Base-by-base conservation (phyloP, 352 stramenopile genomes). In the Globisporangium barbulae region DNA sequence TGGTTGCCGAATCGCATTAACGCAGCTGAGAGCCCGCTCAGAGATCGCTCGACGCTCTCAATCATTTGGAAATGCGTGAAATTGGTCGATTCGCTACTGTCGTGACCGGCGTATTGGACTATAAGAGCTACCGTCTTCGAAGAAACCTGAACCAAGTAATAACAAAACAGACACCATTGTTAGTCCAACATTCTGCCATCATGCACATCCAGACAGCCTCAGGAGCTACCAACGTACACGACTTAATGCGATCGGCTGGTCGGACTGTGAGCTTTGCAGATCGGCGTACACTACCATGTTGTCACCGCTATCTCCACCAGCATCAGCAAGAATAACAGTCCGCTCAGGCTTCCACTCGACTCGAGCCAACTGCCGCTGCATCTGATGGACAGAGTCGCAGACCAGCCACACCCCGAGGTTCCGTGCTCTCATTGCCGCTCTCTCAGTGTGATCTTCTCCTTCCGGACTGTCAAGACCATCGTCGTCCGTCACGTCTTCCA, bases 1-100 rank as follows among this genome's bases (percentile, higher is more conserved):
- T 22, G 12, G 0, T 15, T 45, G 19, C 19, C 28, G 47, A 10
- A 19, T 21, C 7, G 12, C 10, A 53, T 12, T 13, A 67, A 8
- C 6, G 50, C 44, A 4, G n/a, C 30, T 22, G 53, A 41, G 22
- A 59, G 15, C 17, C 2, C 41, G 12, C 41, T 22, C 17, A 69
- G 21, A 12, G 63, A 59, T 15, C 63, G 55, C 30, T 65, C 63
- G 19, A 69, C 31, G 19, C 56, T 65, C 47, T 65, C 63, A 17
- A 69, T 59, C 19, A 65, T 31, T 47, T 69, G 22, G 49, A 69
- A 61, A 49, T 69, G 63, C 22, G 55, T 69, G 48, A 65, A 59
- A 1, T 30, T 48, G 21, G 56, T 54, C 12, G 5, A 28, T 12
- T 25, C 9, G 30, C 17, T 48, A 4, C 1, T 17, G 42, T 21